Percentiles rank a stretch among this genome's conserved stretches.
phyloP scores from a whole-genome alignment of 192 early-diverging fungal genomes.

The Spinellus fusiger region DNA sequence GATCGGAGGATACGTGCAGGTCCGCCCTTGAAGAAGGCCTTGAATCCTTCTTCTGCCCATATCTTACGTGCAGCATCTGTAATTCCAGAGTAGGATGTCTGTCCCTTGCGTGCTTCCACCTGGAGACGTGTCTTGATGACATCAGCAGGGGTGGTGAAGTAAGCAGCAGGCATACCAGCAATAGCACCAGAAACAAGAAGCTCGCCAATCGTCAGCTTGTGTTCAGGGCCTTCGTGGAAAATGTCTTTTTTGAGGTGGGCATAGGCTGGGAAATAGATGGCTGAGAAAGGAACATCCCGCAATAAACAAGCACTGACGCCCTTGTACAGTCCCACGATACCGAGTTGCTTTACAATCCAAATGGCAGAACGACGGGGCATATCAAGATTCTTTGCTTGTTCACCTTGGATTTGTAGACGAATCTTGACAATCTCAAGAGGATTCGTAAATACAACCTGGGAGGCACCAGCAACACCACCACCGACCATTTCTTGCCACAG shows the following conservation, averaged over 20 bases:
- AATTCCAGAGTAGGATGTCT: slow-evolving; percentile 84
- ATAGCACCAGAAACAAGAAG: slow-evolving; percentile 85
- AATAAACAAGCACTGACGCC: slow-evolving; percentile 90
- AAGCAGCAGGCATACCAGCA: slow-evolving; percentile 96
- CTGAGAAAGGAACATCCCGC: slow-evolving; percentile 95
- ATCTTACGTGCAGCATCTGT: slow-evolving; percentile 84
- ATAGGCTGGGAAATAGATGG: slow-evolving; percentile 96
- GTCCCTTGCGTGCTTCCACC: slow-evolving; percentile 84
- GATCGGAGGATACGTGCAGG: slow-evolving; percentile 86
- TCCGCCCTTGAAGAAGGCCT: slow-evolving; percentile 97
- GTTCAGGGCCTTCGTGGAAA: slow-evolving; percentile 77
- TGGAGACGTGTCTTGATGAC: slow-evolving; percentile 98
- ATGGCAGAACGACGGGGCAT: slow-evolving; percentile 67
- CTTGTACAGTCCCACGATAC: slow-evolving; percentile 90
- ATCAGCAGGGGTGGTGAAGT: slow-evolving; percentile 95
- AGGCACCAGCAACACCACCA: slow-evolving; percentile 82
- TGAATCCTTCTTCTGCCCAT: slow-evolving; percentile 83
- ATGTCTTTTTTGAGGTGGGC: slow-evolving; percentile 94
- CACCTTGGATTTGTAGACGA: slow-evolving; percentile 86
- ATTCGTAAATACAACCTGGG: slow-evolving; percentile 91
- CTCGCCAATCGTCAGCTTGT: slow-evolving; percentile 60
- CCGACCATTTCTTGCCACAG: slow-evolving; percentile 79
- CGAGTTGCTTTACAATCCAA: slow-evolving; percentile 84
- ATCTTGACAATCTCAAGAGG: slow-evolving; percentile 99
- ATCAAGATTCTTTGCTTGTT: slow-evolving; percentile 52